These are phyloP conservation scores for Endoconidiophora laricicola DNA, from an alignment of 2,329 filamentous ascomycete genomes.

Conservation along the genomic window DNA sequence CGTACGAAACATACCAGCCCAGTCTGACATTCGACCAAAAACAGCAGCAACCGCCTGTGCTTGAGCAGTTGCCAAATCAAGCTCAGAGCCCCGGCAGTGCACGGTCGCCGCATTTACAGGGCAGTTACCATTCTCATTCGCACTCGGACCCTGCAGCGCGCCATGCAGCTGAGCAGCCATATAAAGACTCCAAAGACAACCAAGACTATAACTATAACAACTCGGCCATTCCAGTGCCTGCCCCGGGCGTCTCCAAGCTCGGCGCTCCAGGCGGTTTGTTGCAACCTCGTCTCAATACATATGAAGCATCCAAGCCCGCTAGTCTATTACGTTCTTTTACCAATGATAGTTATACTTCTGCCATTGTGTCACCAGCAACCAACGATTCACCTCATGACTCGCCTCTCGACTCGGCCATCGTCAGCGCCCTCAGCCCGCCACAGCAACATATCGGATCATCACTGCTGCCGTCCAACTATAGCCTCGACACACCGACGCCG, in stretches of 20 bases:
- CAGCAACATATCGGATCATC: background rate
- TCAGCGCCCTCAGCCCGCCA: slow-evolving; percentile 9
- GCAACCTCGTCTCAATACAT: no score
- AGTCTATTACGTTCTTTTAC: slow-evolving; percentile 2
- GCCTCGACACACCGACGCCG: slow-evolving; percentile 7
- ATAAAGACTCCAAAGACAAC: no score
- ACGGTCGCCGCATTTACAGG: background rate
- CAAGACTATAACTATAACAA: no score
- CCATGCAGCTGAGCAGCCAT: no score
- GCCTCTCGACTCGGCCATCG: background rate
- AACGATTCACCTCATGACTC: background rate
- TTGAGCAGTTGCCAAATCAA: no score
- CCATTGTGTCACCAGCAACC: slow-evolving; percentile 2
- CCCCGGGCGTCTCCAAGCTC: no score
- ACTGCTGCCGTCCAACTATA: background rate
- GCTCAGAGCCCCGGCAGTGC: no score
- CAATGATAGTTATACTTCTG: slow-evolving; percentile 11
- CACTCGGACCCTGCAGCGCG: background rate
- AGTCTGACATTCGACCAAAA: slow-evolving; percentile 1
- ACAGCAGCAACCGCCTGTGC: background rate
- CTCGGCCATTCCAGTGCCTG: no score
- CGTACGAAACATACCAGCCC: slow-evolving; percentile 5
- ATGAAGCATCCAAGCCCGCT: background rate
- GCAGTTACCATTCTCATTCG: background rate
- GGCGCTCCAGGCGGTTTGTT: no score